These are phyloP conservation scores for Trichoderma parareesei DNA, from an alignment of 495 filamentous ascomycete species.

Conservation along the genomic window DNA sequence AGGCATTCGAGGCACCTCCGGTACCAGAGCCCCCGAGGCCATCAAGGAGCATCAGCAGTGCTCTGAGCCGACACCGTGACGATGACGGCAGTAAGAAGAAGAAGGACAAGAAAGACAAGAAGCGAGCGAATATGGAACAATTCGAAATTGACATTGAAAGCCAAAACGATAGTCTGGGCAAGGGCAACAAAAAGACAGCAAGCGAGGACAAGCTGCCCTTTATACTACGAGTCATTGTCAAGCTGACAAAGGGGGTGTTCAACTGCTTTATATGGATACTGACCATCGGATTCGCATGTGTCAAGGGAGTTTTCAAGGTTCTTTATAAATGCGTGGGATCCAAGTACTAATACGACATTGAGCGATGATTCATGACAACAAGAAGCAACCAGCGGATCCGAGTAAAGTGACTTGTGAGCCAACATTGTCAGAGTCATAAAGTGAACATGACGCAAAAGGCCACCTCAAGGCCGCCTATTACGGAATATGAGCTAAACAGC, in stretches of 20 bases:
- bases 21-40: constrained; percentile 13
- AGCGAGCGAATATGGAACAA: constrained; percentile 35
- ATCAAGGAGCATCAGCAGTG: constrained; percentile 16
- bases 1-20: constrained; percentile 47
- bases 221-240: constrained; percentile 28
- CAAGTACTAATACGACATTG: constrained; percentile 11
- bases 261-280: constrained; percentile 40
- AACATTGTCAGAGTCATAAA: too few relatives aligned
- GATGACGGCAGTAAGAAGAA: constrained; percentile 14
- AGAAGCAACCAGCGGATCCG: constrained; percentile 24
- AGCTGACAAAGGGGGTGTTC: constrained; percentile 32
- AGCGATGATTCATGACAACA: constrained; percentile 14
- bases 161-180: constrained; percentile 37
- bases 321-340: constrained; percentile 9
- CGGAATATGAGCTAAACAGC: too few relatives aligned
- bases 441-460: too few relatives aligned
- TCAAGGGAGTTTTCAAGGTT: constrained; percentile 28
- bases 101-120: constrained; percentile 24
- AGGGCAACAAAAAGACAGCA: constrained; percentile 22
- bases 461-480: background rate
- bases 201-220: constrained; percentile 35
- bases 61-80: constrained; percentile 20
- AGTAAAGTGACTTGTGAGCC: background rate
- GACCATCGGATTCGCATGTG: constrained; percentile 36
- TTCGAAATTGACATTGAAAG: constrained; percentile 52